Percentiles rank a stretch among this genome's conserved stretches.
Evolutionary conservation across 1,284 basidiomycete species (phyloP).

Genomic region (Sanghuangporus weigelae): DNA sequence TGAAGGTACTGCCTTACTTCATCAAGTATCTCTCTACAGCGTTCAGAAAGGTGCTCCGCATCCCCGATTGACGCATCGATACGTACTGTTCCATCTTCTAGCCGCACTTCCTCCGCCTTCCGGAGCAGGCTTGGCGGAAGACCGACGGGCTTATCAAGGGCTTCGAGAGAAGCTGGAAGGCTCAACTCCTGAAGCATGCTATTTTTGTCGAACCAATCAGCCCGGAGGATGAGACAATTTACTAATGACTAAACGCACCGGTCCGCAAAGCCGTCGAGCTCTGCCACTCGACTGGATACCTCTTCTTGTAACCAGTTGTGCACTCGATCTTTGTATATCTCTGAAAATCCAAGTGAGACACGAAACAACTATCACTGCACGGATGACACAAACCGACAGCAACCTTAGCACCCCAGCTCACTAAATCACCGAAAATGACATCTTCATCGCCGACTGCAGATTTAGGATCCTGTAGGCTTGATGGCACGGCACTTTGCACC

Average conservation of each 20-base stretch:
- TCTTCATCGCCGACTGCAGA: constrained; percentile 42
- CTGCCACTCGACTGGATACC: constrained; percentile 57
- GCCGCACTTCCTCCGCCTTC: constrained; percentile 82
- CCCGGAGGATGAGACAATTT: constrained; percentile 3
- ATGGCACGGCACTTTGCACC: constrained; percentile 58
- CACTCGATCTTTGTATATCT: constrained; percentile 85
- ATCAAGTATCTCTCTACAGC: constrained; percentile 62
- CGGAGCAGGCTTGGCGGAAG: constrained; percentile 84
- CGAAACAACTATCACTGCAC: not conserved
- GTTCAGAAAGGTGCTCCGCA: constrained; percentile 61
- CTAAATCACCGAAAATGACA: constrained; percentile 72
- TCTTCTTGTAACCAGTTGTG: constrained; percentile 68
- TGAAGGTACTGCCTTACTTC: constrained; percentile 48
- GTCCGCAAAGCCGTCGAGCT: constrained; percentile 60
- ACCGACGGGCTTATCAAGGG: constrained; percentile 81
- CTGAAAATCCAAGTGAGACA: constrained; percentile 32
- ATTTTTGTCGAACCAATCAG: not conserved
- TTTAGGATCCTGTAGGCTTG: constrained; percentile 60
- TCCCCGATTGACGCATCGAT: constrained; percentile 74
- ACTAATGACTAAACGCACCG: constrained; percentile 40
- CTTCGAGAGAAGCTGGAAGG: constrained; percentile 84
- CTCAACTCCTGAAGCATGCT: constrained; percentile 73
- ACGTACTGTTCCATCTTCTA: constrained; percentile 69
- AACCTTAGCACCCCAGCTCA: constrained; percentile 85
- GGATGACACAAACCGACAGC: constrained; percentile 69